Evolutionary conservation across 306 rosid genomes (phyloP).

Genomic region (Lathyrus tuberosus): DNA sequence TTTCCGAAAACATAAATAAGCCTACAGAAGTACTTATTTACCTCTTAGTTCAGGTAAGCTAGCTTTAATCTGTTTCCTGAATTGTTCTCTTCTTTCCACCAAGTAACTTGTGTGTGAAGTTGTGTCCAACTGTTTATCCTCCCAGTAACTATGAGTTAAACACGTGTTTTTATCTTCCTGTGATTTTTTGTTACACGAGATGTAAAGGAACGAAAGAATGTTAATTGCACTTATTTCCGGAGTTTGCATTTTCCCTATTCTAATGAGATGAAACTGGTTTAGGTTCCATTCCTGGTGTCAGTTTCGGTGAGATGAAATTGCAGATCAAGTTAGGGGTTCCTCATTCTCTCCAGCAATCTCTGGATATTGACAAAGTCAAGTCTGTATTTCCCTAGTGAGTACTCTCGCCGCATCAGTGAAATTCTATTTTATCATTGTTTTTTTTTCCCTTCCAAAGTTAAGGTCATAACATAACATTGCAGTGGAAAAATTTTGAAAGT

Average conservation of each 20-base stretch:
- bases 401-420: neutral
- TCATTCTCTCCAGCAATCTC: constrained; percentile 67
- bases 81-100: neutral
- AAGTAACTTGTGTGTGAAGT: neutral
- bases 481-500: constrained; percentile 84
- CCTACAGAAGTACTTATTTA: constrained; percentile 8
- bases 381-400: constrained; percentile 97
- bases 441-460: neutral
- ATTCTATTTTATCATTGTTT: neutral
- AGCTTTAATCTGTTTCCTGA: constrained; percentile 12
- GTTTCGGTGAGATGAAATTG: constrained; percentile 83
- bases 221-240: no score
- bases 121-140: neutral
- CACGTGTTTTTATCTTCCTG: neutral
- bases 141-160: neutral
- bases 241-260: neutral
- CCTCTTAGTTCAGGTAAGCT: neutral
- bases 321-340: constrained; percentile 94
- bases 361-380: constrained; percentile 83
- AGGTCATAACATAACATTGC: constrained; percentile 31
- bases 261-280: constrained; percentile 41
- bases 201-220: neutral
- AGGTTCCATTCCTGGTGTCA: constrained; percentile 93
- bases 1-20: constrained; percentile 16
- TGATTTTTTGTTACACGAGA: neutral